These are phyloP conservation scores for Chlamydomonas sphaeroides DNA, from an alignment of 139 green algal genomes.

Conservation along the genomic window DNA sequence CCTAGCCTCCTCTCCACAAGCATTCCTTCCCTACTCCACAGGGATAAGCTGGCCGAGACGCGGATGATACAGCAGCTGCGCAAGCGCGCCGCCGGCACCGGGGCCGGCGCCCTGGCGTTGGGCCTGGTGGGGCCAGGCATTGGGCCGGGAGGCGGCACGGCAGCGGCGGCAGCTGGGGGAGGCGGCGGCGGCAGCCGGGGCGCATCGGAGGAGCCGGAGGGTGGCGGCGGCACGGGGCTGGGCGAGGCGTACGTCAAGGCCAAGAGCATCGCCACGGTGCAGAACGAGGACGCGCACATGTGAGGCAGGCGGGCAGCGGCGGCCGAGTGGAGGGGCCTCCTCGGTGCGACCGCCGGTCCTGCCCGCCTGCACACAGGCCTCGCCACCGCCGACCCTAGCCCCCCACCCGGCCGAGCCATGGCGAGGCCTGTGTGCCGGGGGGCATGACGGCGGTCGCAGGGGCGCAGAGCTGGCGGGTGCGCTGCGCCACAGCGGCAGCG, in stretches of 20 bases:
- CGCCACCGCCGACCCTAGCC: no score
- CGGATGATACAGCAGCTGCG: slow-evolving; percentile 33
- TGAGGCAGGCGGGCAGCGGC: no score
- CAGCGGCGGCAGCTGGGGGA: background rate
- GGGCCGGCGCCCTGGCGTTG: background rate
- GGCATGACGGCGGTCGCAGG: no score
- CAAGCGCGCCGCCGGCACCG: slow-evolving; percentile 10
- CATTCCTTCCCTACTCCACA: no score
- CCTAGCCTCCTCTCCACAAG: background rate
- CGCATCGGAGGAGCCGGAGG: background rate
- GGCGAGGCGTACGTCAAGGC: slow-evolving; percentile 33
- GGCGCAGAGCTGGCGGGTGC: no score
- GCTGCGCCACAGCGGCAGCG: no score
- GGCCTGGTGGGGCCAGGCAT: slow-evolving; percentile 5
- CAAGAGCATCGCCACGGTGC: slow-evolving; percentile 23
- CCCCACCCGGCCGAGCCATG: no score
- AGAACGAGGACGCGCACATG: slow-evolving; percentile 35
- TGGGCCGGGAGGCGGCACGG: background rate
- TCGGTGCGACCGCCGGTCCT: no score
- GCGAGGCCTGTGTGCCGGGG: no score
- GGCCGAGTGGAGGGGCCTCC: no score
- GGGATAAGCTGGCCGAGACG: slow-evolving; percentile 31
- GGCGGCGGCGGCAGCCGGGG: background rate
- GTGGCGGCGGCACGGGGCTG: background rate
- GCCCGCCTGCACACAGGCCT: background rate